Percentiles rank a stretch among this genome's conserved stretches.
phyloP scores from a whole-genome alignment of 2,329 filamentous ascomycete species.

The Rutstroemia sp. region DNA sequence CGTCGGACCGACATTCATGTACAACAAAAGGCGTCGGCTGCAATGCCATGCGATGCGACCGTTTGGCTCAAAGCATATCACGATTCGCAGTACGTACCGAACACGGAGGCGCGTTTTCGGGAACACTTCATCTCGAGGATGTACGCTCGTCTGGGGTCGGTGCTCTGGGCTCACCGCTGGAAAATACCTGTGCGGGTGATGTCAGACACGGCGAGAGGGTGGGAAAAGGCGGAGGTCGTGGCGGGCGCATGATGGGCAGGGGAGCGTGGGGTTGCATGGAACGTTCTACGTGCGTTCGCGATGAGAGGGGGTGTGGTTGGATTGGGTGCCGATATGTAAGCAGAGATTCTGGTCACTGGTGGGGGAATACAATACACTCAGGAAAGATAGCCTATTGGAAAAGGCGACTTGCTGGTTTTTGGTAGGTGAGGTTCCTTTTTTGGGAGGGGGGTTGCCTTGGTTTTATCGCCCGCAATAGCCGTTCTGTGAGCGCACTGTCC shows the following conservation, averaged over 20 bases:
- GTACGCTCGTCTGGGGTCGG: neutral
- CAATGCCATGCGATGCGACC: neutral
- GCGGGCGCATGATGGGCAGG: neutral
- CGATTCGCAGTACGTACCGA: too few species aligned
- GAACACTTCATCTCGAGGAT: too few species aligned
- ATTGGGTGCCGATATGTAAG: conserved; percentile 4
- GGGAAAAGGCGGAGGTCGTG: conserved; percentile 2
- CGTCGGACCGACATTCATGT: neutral
- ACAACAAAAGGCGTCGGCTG: neutral
- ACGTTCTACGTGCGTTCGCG: conserved; percentile 1
- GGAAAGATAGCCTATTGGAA: conserved; percentile 4
- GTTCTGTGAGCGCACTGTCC: too few species aligned
- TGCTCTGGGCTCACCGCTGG: neutral
- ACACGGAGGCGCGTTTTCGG: neutral
- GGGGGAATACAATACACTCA: neutral
- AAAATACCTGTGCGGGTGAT: conserved; percentile 1
- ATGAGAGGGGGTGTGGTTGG: neutral
- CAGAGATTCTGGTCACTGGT: neutral
- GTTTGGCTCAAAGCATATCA: neutral
- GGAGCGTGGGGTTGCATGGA: neutral
- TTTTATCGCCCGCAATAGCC: too few species aligned
- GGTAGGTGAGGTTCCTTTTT: too few species aligned
- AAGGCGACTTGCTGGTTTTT: neutral
- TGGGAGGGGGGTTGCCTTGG: neutral
- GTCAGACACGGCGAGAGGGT: neutral